phyloP scores from a whole-genome alignment of 345 rosid genomes.

The Eucalyptus regnans region DNA sequence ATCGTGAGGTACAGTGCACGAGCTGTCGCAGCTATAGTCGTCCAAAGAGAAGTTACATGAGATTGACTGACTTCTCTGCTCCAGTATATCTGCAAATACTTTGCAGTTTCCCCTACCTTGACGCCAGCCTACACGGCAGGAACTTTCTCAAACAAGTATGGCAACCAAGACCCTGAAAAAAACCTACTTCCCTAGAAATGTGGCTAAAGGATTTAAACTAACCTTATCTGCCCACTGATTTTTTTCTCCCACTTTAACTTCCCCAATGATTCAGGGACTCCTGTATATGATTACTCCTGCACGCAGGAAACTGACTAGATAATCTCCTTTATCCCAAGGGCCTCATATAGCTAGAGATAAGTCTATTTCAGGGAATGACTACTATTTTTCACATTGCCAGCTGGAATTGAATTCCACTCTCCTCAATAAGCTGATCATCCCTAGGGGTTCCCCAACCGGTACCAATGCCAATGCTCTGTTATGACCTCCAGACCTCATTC shows the following conservation, averaged over 20 bases:
- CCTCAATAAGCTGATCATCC: neutral
- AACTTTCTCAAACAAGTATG: neutral
- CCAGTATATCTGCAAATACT: neutral
- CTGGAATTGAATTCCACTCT: neutral
- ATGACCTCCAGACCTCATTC: neutral
- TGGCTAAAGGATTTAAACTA: neutral
- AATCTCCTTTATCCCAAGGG: neutral
- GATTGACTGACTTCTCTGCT: conserved; percentile 19
- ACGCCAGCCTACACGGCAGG: neutral
- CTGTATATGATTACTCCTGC: no score
- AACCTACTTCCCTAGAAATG: neutral
- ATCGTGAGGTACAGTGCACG: conserved; percentile 77
- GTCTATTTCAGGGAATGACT: neutral
- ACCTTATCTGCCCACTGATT: neutral
- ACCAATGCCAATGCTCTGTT: neutral
- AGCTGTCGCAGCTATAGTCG: conserved; percentile 46
- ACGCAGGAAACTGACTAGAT: neutral
- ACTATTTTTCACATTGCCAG: neutral
- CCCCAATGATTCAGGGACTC: neutral
- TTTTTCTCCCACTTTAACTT: neutral
- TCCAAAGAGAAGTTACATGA: conserved; percentile 70
- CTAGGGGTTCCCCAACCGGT: neutral
- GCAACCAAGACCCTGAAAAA: no score
- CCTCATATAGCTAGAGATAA: neutral
- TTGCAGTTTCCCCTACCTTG: neutral